Conservation (phyloP, 345 rosid genomes). For the Citrus glauca region DNA sequence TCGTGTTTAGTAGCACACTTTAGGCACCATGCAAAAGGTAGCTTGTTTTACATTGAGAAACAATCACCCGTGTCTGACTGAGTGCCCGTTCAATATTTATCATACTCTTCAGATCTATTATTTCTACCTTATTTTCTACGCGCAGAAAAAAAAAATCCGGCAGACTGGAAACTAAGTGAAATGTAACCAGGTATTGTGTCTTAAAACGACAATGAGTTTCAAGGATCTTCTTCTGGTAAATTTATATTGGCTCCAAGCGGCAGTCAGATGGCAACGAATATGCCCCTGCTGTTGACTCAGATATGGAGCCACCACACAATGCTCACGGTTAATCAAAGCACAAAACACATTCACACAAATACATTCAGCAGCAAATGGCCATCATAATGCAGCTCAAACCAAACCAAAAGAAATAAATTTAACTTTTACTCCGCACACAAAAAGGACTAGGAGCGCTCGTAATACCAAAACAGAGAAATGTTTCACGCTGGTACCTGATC, state of each 20-base stretch:
- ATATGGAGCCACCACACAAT: constrained; percentile 27
- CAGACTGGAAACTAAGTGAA: not conserved
- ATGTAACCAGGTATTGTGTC: constrained; percentile 24
- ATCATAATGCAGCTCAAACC: no score
- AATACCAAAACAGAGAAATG: not conserved
- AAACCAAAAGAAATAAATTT: no score
- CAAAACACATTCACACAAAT: not conserved
- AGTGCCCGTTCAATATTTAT: constrained; percentile 10
- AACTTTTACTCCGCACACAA: no score
- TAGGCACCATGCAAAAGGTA: constrained; percentile 41
- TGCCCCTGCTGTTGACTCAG: constrained; percentile 44
- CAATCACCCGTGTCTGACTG: constrained; percentile 38
- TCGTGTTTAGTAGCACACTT: constrained; percentile 23
- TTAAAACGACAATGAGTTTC: constrained; percentile 25
- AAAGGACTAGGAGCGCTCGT: not conserved
- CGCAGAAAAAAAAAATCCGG: not conserved
- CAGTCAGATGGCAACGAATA: constrained; percentile 31
- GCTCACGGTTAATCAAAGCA: not conserved
- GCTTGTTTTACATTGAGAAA: constrained; percentile 14
- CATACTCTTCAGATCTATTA: not conserved
- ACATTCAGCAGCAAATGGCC: no score
- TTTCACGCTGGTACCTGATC: not conserved
- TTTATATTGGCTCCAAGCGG: constrained; percentile 42
- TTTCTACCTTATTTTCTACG: not conserved
- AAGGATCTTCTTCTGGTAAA: constrained; percentile 22